phyloP scores from a whole-genome alignment of 305 asterid genomes.

The Solanum hybrid region DNA sequence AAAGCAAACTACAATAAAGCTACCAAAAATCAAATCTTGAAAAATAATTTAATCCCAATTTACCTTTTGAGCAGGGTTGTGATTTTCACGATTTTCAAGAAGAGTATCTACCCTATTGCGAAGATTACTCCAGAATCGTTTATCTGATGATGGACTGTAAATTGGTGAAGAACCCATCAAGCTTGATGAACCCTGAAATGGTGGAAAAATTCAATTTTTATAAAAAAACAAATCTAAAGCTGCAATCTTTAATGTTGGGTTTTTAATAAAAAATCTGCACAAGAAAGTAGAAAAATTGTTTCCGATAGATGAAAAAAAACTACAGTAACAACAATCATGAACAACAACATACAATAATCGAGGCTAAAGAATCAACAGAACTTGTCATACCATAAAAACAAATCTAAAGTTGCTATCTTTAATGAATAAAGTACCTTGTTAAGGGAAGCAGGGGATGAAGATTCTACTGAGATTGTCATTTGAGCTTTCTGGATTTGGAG shows the following conservation, averaged over 20 bases:
- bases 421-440: constrained; percentile 28
- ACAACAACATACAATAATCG: neutral
- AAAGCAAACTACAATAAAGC: neutral
- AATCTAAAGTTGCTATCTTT: neutral
- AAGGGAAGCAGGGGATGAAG: constrained; percentile 51
- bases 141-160: constrained; percentile 73
- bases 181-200: constrained; percentile 37
- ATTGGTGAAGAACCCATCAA: constrained; percentile 30
- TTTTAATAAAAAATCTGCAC: neutral
- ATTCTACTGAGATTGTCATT: constrained; percentile 62
- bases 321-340: neutral
- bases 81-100: constrained; percentile 40
- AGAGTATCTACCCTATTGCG: constrained; percentile 60
- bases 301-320: neutral
- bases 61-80: constrained; percentile 19
- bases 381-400: neutral
- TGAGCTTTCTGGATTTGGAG: constrained; percentile 39
- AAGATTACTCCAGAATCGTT: constrained; percentile 77
- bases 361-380: neutral
- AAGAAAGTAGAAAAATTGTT: neutral
- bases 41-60: neutral
- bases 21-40: neutral
- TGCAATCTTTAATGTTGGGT: neutral
- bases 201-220: neutral
- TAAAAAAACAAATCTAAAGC: neutral